Evolutionary conservation across 352 stramenopile genomes (phyloP), one percentile per base, ranked within the genome.

Genomic region (Phytophthora citricola): DNA sequence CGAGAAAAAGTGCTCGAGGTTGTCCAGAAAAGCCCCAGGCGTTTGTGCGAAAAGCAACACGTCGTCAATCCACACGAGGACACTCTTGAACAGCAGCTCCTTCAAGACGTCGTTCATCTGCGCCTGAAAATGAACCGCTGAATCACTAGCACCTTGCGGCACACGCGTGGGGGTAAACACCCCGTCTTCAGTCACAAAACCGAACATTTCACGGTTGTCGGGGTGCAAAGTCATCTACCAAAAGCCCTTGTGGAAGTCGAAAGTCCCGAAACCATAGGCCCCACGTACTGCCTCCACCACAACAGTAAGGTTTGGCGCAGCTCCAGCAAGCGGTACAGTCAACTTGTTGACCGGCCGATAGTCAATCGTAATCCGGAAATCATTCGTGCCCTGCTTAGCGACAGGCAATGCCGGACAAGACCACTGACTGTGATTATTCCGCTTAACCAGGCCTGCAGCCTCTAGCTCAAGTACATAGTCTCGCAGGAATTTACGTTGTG

Each of bases 161-260:
- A 44, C 17, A 17, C 41, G 26, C 3, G 40, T 60, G 2, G 26
- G 40, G 0, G 54, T 62, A 12, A 39, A 62, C 11, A 54, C 31
- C 1, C 22, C 17, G 15, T 54, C 41, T 15, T 62, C 43, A 0
- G 54, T 62, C 3, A 62, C 40, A 12, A 50, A 59, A 48, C 52
- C 44, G n/a, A 58, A 58, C 20, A 47, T 14, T 4, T 39, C 44
- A 4, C 20, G 17, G 20, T 17, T 47, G n/a, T 47, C 36, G 0
- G 39, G 48, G 11, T 57, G 40, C 1, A 66, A 26, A 0, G 48
- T 40, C 36, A 68, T 46, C 8, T 68, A 36, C 44, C 60, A 68
- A 11, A 62, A 68, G 1, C 44, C 51, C 5, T 67, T 62, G 14
- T 57, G 27, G 6, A 63, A 44, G 20, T 68, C 60, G n/a, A 68